These are phyloP conservation scores for Fusarium sp. DNA, from an alignment of 2,329 filamentous ascomycete species.

Conservation along the genomic window DNA sequence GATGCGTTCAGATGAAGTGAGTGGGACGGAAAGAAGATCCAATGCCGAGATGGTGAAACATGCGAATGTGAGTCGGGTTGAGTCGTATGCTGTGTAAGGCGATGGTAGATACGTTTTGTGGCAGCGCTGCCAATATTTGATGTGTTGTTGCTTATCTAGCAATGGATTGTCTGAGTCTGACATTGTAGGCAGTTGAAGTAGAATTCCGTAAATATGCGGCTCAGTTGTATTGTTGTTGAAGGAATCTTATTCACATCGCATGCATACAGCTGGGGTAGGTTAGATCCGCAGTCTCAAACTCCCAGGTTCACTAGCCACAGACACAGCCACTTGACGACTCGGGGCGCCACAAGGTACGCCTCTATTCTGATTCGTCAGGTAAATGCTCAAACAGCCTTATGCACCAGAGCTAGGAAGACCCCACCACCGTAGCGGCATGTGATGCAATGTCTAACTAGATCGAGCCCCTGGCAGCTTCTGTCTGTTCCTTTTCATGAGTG, in stretches of 20 bases:
- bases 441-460: slow-evolving; percentile 34
- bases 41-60: slow-evolving; percentile 90
- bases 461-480: slow-evolving; percentile 11
- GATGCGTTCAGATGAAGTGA: slow-evolving; percentile 58
- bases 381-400: slow-evolving; percentile 6
- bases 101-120: slow-evolving; percentile 82
- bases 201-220: background rate
- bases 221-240: background rate
- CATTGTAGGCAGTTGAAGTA: slow-evolving; percentile 9
- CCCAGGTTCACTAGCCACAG: slow-evolving; percentile 13
- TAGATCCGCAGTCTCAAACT: slow-evolving; percentile 11
- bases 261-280: background rate
- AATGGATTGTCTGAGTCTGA: slow-evolving; percentile 40
- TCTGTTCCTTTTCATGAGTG: slow-evolving; percentile 1
- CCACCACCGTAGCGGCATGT: slow-evolving; percentile 26
- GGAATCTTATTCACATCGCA: background rate
- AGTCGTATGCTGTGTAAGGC: slow-evolving; percentile 88
- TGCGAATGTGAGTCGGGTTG: slow-evolving; percentile 87
- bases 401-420: background rate
- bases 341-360: slow-evolving; percentile 23
- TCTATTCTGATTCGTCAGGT: slow-evolving; percentile 13
- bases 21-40: slow-evolving; percentile 77
- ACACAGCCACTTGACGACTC: slow-evolving; percentile 15
- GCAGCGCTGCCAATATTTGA: slow-evolving; percentile 94
- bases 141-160: slow-evolving; percentile 74